Conservation (phyloP, 1,284 basidiomycete species). For the Heterobasidion occidentale region DNA sequence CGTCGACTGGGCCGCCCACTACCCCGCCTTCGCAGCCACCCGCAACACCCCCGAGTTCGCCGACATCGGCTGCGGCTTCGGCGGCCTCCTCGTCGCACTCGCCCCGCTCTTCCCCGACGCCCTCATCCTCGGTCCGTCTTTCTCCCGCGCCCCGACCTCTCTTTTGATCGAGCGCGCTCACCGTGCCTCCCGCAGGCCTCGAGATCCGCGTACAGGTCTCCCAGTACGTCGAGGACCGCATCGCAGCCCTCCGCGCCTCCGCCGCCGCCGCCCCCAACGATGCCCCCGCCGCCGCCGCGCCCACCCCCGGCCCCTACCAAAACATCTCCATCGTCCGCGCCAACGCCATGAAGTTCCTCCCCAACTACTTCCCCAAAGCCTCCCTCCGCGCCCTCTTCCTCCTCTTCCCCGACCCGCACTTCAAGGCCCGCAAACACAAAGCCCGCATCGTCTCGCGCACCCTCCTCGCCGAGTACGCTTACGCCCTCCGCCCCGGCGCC, state of each 20-base stretch:
- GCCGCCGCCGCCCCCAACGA: conserved; percentile 41
- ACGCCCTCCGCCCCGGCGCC: conserved; percentile 84
- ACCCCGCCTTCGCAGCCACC: conserved; percentile 59
- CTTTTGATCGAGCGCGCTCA: neutral
- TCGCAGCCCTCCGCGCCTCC: conserved; percentile 71
- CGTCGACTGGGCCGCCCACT: conserved; percentile 86
- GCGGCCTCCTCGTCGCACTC: conserved; percentile 86
- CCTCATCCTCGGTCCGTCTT: conserved; percentile 82
- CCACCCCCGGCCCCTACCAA: conserved; percentile 56
- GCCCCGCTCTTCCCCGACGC: conserved; percentile 90
- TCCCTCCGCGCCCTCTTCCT: conserved; percentile 95
- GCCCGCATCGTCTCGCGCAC: conserved; percentile 96
- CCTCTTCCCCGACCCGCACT: conserved; percentile 98
- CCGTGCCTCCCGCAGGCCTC: conserved; percentile 73
- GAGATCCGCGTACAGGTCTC: conserved; percentile 97
- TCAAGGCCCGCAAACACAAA: conserved; percentile 98
- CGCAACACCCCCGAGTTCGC: conserved; percentile 81
- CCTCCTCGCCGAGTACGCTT: conserved; percentile 91
- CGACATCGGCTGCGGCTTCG: conserved; percentile 98
- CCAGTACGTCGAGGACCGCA: conserved; percentile 94
- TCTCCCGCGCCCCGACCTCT: neutral
- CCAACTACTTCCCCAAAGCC: conserved; percentile 91
- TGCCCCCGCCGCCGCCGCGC: conserved; percentile 1
- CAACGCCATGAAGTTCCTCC: conserved; percentile 98
- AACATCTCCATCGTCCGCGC: conserved; percentile 94